Percentiles rank a stretch among this genome's conserved stretches.
Evolutionary conservation across 106 monocot genomes (phyloP).

Genomic region (Iris macrosiphon): DNA sequence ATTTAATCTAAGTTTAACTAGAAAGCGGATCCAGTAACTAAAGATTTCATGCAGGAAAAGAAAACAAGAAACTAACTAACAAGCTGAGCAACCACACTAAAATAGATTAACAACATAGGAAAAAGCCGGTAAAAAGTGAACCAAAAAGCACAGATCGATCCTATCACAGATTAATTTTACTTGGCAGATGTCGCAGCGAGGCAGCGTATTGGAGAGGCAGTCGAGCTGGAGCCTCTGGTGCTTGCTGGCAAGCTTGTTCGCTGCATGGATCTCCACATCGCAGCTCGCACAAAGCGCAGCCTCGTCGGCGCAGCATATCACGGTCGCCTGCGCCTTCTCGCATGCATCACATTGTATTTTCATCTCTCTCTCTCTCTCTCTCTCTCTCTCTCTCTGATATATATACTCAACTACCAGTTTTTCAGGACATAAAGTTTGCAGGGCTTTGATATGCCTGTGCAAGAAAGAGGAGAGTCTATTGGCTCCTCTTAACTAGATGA

Average conservation of each 20-base stretch:
- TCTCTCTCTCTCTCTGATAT: neutral
- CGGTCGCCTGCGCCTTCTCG: slow-evolving; percentile 48
- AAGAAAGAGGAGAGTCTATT: neutral
- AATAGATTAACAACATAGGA: too few species aligned
- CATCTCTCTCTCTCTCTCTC: slow-evolving; percentile 26
- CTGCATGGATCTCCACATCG: slow-evolving; percentile 73
- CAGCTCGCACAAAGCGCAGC: slow-evolving; percentile 79
- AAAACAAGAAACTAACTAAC: too few species aligned
- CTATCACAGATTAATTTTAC: too few species aligned
- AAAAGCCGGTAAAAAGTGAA: too few species aligned
- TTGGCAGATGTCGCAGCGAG: slow-evolving; percentile 83
- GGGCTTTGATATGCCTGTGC: too few species aligned
- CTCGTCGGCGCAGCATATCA: slow-evolving; percentile 95
- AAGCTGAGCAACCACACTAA: too few species aligned
- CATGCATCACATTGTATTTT: slow-evolving; percentile 90
- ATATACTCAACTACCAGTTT: too few species aligned
- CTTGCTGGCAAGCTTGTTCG: slow-evolving; percentile 96
- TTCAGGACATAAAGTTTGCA: too few species aligned
- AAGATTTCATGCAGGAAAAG: too few species aligned
- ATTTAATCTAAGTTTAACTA: too few species aligned
- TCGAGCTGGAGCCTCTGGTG: slow-evolving; percentile 81
- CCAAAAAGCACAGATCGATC: too few species aligned
- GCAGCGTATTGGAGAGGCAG: slow-evolving; percentile 41
- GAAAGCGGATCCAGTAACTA: too few species aligned
- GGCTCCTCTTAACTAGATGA: neutral